These are phyloP conservation scores for Trichoderma lentiforme DNA, from an alignment of 2,329 filamentous ascomycete genomes.

Conservation along the genomic window DNA sequence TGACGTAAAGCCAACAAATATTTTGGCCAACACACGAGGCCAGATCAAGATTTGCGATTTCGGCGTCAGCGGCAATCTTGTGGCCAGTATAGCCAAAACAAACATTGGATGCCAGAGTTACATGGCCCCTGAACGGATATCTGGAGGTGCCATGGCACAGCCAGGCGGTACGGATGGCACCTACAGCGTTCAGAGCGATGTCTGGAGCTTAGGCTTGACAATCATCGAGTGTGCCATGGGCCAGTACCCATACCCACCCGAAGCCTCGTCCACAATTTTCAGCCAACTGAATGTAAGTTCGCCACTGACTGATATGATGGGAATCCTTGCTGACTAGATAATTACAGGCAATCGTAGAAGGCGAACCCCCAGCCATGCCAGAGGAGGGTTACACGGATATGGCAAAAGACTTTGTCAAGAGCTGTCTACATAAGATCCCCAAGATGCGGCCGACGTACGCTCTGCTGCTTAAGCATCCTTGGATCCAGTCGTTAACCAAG, in stretches of 20 bases:
- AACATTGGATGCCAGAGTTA: slow-evolving; percentile 99
- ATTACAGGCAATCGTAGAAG: slow-evolving; percentile 87
- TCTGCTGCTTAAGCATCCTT: slow-evolving; percentile 83
- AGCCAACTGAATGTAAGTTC: slow-evolving; percentile 87
- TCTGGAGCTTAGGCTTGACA: slow-evolving; percentile 92
- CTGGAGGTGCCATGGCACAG: slow-evolving; percentile 74
- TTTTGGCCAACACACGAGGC: slow-evolving; percentile 82
- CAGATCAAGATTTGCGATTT: slow-evolving; percentile 99
- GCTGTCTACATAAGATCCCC: slow-evolving; percentile 89
- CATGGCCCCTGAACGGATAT: slow-evolving; percentile 96
- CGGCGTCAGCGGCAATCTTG: slow-evolving; percentile 91
- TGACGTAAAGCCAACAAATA: slow-evolving; percentile 99
- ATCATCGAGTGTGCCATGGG: slow-evolving; percentile 96
- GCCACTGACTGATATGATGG: not conserved
- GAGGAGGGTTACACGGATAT: slow-evolving; percentile 71
- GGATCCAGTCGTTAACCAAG: slow-evolving; percentile 74
- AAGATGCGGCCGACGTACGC: slow-evolving; percentile 91
- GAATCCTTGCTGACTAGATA: slow-evolving; percentile 17
- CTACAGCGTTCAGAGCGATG: slow-evolving; percentile 96
- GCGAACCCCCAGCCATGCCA: slow-evolving; percentile 88
- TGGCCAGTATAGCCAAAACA: slow-evolving; percentile 95
- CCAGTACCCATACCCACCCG: slow-evolving; percentile 91
- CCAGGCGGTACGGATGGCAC: slow-evolving; percentile 71
- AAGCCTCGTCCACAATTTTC: slow-evolving; percentile 98
- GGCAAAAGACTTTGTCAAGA: slow-evolving; percentile 81